phyloP scores from a whole-genome alignment of 176 grass and related monocot species.

The Typha latifolia region DNA sequence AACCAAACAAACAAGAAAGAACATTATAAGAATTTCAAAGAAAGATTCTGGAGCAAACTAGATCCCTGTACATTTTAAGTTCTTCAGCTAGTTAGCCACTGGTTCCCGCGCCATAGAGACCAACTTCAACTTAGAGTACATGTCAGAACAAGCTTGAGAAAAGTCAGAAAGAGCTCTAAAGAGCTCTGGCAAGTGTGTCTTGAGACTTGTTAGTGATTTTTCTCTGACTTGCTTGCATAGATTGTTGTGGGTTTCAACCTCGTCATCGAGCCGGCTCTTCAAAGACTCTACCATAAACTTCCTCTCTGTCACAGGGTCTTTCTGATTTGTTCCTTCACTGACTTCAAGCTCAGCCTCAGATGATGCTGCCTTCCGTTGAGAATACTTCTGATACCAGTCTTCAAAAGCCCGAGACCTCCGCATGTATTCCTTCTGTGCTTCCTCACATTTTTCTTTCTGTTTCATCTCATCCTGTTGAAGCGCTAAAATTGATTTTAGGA shows the following conservation, averaged over 20 bases:
- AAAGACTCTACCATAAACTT: slow-evolving; percentile 54
- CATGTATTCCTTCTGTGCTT: slow-evolving; percentile 47
- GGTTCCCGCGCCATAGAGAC: slow-evolving; percentile 49
- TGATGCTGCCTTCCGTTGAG: slow-evolving; percentile 21
- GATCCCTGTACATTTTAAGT: slow-evolving; percentile 34
- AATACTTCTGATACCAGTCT: slow-evolving; percentile 82
- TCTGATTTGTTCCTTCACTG: slow-evolving; percentile 31
- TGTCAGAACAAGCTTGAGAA: slow-evolving; percentile 36
- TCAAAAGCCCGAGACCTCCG: slow-evolving; percentile 68
- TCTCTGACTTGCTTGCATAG: slow-evolving; percentile 84
- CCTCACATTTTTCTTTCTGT: slow-evolving; percentile 61
- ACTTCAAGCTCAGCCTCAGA: slow-evolving; percentile 42
- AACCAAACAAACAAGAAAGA: slow-evolving; percentile 8
- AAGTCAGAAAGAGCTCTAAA: slow-evolving; percentile 76
- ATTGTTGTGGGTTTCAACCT: slow-evolving; percentile 45
- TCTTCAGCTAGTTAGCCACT: slow-evolving; percentile 27
- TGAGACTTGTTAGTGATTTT: slow-evolving; percentile 70
- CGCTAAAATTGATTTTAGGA: slow-evolving; percentile 57
- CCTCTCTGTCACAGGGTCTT: slow-evolving; percentile 59
- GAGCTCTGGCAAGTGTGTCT: slow-evolving; percentile 73
- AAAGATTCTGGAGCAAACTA: slow-evolving; percentile 14
- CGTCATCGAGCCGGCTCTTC: slow-evolving; percentile 59
- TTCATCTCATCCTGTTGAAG: slow-evolving; percentile 94
- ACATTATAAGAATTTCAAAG: slow-evolving; percentile 12
- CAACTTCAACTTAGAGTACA: slow-evolving; percentile 62